These are phyloP conservation scores for Talaromyces sp. DNA, from an alignment of 2,329 filamentous ascomycete species.

Conservation along the genomic window DNA sequence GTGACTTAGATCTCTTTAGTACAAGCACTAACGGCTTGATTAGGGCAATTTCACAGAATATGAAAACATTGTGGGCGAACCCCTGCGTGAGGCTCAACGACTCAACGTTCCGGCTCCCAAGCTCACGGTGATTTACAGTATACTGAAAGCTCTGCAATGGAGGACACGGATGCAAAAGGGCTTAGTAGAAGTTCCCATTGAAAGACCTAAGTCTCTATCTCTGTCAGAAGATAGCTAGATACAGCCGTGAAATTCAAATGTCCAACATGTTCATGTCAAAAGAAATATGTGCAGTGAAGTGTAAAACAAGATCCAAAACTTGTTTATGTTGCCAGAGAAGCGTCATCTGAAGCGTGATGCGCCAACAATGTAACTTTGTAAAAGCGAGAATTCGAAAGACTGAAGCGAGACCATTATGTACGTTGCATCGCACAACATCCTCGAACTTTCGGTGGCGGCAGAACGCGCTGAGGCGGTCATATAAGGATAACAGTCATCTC, in stretches of 20 bases:
- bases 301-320: background rate
- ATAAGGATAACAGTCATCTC: background rate
- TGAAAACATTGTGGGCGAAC: slow-evolving; percentile 55
- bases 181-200: slow-evolving; percentile 12
- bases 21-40: background rate
- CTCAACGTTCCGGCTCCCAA: slow-evolving; percentile 42
- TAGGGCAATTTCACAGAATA: slow-evolving; percentile 55
- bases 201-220: slow-evolving; percentile 8
- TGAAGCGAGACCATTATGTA: background rate
- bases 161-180: slow-evolving; percentile 7
- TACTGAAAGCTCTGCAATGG: slow-evolving; percentile 17
- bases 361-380: background rate
- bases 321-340: background rate
- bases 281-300: slow-evolving; percentile 10
- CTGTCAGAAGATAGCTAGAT: slow-evolving; percentile 12
- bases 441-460: background rate
- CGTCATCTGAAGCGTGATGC: background rate
- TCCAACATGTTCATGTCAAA: background rate
- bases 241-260: slow-evolving; percentile 3
- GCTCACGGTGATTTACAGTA: slow-evolving; percentile 14
- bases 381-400: background rate
- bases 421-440: background rate
- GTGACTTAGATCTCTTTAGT: background rate
- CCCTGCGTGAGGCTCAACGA: slow-evolving; percentile 48
- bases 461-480: background rate